Evolutionary conservation across 1,284 basidiomycete species (phyloP).

Genomic region (Hymenochaete sp.): DNA sequence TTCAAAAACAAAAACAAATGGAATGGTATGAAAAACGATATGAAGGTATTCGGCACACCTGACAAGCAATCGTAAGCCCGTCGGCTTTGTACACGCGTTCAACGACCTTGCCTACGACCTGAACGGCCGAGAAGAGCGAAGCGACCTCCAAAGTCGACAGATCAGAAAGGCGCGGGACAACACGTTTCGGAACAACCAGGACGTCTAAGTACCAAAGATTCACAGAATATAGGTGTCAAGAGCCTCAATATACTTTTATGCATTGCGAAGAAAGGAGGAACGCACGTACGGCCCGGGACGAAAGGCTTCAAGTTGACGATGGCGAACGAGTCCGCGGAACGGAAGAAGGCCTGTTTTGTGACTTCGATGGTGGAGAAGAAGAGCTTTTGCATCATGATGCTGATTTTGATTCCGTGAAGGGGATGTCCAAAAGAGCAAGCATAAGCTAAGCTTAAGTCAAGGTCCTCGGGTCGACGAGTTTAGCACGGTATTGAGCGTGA

Average conservation of each 20-base stretch:
- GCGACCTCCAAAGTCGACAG: slow-evolving; percentile 62
- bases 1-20: not conserved
- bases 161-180: slow-evolving; percentile 70
- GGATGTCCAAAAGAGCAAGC: too few species aligned
- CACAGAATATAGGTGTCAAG: slow-evolving; percentile 4
- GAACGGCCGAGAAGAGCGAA: slow-evolving; percentile 72
- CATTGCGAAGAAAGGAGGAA: not conserved
- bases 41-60: slow-evolving; percentile 38
- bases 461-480: too few species aligned
- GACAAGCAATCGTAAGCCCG: slow-evolving; percentile 73
- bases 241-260: not conserved
- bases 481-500: too few species aligned
- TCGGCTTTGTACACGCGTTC: slow-evolving; percentile 68
- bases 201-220: slow-evolving; percentile 52
- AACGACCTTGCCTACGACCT: slow-evolving; percentile 59
- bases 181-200: slow-evolving; percentile 73
- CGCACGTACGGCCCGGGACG: slow-evolving; percentile 77
- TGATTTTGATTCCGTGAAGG: not conserved
- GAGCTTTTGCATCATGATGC: slow-evolving; percentile 33
- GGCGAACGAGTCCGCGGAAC: slow-evolving; percentile 61
- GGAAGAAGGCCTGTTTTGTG: slow-evolving; percentile 74
- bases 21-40: not conserved
- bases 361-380: slow-evolving; percentile 83
- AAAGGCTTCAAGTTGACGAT: slow-evolving; percentile 92
- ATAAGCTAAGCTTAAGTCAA: too few species aligned